Evolutionary conservation across 495 filamentous ascomycete genomes (phyloP).

Genomic region (Neurospora intermedia): DNA sequence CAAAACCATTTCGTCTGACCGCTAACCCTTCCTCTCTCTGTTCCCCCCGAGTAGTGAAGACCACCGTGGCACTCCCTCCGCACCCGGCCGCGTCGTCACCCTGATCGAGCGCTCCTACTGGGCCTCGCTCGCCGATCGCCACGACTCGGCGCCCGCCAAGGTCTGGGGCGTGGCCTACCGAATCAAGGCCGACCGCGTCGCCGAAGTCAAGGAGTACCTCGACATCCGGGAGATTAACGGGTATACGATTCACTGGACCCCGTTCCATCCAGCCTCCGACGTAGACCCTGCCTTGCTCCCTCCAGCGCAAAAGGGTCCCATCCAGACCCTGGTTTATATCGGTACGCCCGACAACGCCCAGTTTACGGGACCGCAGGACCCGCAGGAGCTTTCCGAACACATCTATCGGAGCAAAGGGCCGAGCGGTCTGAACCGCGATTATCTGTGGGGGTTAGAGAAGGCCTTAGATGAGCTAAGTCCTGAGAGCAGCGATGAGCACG

Average conservation of each 20-base stretch:
- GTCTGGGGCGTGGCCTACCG: constrained; percentile 95
- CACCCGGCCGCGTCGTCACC: constrained; percentile 86
- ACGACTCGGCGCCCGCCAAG: constrained; percentile 40
- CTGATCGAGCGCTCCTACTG: constrained; percentile 75
- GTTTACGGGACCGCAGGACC: constrained; percentile 75
- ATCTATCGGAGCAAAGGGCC: constrained; percentile 69
- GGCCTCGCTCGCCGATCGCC: constrained; percentile 64
- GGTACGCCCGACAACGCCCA: constrained; percentile 90
- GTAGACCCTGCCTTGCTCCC: constrained; percentile 13
- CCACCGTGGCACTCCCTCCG: constrained; percentile 81
- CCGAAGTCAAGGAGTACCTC: constrained; percentile 75
- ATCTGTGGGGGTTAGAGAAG: constrained; percentile 72
- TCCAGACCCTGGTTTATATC: constrained; percentile 73
- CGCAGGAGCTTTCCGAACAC: constrained; percentile 70
- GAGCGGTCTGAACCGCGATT: constrained; percentile 86
- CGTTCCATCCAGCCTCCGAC: constrained; percentile 54
- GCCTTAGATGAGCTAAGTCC: constrained; percentile 63
- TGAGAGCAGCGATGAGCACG: constrained; percentile 77
- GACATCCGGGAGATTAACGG: constrained; percentile 97
- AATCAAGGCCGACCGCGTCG: constrained; percentile 59
- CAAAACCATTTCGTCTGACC: not conserved
- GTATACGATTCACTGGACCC: constrained; percentile 81
- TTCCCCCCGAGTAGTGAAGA: constrained; percentile 52
- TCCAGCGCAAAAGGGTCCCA: constrained; percentile 13
- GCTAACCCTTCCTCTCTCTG: not conserved